Base-by-base conservation (phyloP, 148 eudicot species). In the Silene latifolia region DNA sequence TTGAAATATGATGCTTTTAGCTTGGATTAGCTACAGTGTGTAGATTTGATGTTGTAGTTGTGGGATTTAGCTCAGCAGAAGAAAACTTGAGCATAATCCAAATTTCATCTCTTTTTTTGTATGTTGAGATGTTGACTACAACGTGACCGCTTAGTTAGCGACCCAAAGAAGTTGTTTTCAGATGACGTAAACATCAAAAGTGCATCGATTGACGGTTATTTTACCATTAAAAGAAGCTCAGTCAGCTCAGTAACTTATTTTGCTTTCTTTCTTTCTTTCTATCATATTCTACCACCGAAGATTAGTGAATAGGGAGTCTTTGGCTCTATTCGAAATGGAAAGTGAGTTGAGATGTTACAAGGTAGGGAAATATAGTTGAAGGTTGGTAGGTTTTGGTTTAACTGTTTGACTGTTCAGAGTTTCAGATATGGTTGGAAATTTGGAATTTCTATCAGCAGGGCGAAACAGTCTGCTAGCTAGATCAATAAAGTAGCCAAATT, bases 1-100 rank as follows among this genome's bases (percentile, higher is more conserved):
- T 53, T 17, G 24, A 51, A 23, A 21, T 14, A 51, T 24, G 53
- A 42, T 24, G 59, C 20, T 69, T 69, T 44, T 69, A 24, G 72
- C 72, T 69, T 23, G 72, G 24, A 27, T 17, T 44, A 21, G 25
- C 13, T 67, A 39, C 51, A 21, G 12, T 10, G 8, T 46, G 72
- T 12, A 47, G 32, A 51, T 15, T 51, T 19, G 17, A 8, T 7
- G 24, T 24, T 12, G 4, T 15, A 69, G 42, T 13, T 70, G 27
- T 70, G 32, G 25, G 73, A 70, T 51, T 48, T 51, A 14, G 35
- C 60, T 70, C 24, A 69, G 73, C 3, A 46, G 10, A 69, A 47
- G 32, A 69, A 67, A 42, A 10, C 1, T 20, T 63, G 10, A 18
- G 57, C 7, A 11, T 39, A 39, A 1, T 5, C 3, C 44, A 47